These are phyloP conservation scores for Vanderwaltozyma polyspora DNA, from an alignment of 805 yeast species.

Conservation along the genomic window DNA sequence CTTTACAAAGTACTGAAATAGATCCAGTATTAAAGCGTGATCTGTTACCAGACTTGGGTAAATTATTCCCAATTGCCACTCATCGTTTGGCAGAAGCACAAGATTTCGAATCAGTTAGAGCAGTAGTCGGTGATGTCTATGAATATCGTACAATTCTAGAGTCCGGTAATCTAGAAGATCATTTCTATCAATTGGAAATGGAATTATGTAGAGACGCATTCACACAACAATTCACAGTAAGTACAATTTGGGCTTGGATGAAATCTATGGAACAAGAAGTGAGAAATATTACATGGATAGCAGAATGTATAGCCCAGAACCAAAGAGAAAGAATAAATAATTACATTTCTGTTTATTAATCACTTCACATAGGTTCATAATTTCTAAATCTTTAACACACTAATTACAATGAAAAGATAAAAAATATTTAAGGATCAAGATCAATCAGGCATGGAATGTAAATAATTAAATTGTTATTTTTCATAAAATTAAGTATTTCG, in stretches of 20 bases:
- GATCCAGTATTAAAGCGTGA: slow-evolving; percentile 68
- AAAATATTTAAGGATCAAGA: too few relatives aligned
- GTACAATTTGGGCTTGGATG: slow-evolving; percentile 94
- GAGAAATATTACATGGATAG: slow-evolving; percentile 97
- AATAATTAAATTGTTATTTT: too few relatives aligned
- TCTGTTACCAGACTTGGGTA: slow-evolving; percentile 75
- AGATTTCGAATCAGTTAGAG: slow-evolving; percentile 74
- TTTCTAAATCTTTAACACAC: too few relatives aligned
- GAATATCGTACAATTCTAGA: slow-evolving; percentile 53
- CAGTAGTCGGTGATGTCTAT: slow-evolving; percentile 49
- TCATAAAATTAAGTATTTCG: too few relatives aligned
- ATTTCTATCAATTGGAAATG: slow-evolving; percentile 88
- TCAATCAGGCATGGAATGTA: too few relatives aligned
- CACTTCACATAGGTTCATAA: too few relatives aligned
- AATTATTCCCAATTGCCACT: slow-evolving; percentile 59
- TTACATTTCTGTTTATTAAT: slow-evolving; percentile 74
- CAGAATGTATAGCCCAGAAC: slow-evolving; percentile 97
- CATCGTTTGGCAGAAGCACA: slow-evolving; percentile 58
- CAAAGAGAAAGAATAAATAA: slow-evolving; percentile 89
- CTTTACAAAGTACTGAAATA: slow-evolving; percentile 38
- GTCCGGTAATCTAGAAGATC: slow-evolving; percentile 70
- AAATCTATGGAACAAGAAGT: slow-evolving; percentile 94
- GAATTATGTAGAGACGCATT: slow-evolving; percentile 82
- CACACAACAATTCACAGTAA: slow-evolving; percentile 88
- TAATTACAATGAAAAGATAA: too few relatives aligned